Evolutionary conservation across 306 rosid species (phyloP), one percentile per base, ranked within the genome.

Genomic region (Ceratonia siliqua): DNA sequence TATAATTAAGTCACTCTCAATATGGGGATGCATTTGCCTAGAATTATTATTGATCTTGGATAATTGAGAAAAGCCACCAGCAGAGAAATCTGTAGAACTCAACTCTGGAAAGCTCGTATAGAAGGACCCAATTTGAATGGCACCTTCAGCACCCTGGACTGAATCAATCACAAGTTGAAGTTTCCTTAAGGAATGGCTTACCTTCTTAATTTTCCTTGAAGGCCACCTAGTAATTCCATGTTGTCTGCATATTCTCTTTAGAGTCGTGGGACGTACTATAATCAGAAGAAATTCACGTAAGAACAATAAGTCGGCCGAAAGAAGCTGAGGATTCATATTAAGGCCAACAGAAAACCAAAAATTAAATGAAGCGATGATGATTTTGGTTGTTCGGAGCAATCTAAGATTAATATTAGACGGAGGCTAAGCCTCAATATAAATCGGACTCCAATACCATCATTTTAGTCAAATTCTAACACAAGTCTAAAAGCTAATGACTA

Each of bases 241-340:
- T 72, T 88, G 91, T 73, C 87, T 86, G 84, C 96, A 86, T 77
- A 90, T 90, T 82, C 93, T 79, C 68, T 86, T 91, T 75, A 86
- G 81, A 35, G 96, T 86, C 14, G 93, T 90, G n/a, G 90, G 86
- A 59, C 93, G 86, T 21, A 88, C 93, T 90, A 80, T 79, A 72
- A 27, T 35, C 8, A 35, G 39, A 35, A 35, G 39, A 35, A 35
- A 35, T 0, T 2, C 8, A 35, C 1, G 7, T 28, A 1, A 28
- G 32, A 28, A 28, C 4, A 28, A 28, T n/a, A n/a, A n/a, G n/a
- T n/a, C n/a, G n/a, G n/a, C n/a, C n/a, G n/a, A n/a, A n/a, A 28
- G 32, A 28, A 28, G 32, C 32, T 28, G 32, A 58, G 39, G 5
- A 35, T 35, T 35, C 5, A 2, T 5, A 52, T n/a, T n/a, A n/a